These are phyloP conservation scores for Collybia sp. DNA, from an alignment of 768 basidiomycete species.

Conservation along the genomic window DNA sequence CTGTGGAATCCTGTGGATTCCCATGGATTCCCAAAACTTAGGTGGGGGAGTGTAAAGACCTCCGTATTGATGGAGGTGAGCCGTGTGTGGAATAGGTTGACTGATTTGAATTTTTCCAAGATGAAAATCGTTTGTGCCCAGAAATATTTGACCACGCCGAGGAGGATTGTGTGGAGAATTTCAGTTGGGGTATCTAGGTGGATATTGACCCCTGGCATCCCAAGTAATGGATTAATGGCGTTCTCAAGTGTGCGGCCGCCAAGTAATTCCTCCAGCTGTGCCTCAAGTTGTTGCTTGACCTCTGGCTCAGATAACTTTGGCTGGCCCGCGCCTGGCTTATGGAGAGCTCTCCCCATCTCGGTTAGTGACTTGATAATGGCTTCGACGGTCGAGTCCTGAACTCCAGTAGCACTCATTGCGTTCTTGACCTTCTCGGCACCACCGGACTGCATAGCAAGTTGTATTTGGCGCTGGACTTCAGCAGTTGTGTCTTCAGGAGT, in stretches of 20 bases:
- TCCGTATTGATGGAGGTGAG: neutral
- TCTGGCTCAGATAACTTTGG: neutral
- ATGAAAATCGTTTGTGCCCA: constrained; percentile 17
- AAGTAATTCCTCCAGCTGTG: neutral
- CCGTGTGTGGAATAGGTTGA: constrained; percentile 2
- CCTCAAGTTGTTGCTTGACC: neutral
- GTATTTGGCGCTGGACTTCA: neutral
- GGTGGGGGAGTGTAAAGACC: too few relatives aligned
- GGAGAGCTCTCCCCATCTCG: neutral
- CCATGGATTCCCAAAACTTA: too few relatives aligned
- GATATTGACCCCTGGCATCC: constrained; percentile 17
- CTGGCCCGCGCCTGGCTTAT: neutral
- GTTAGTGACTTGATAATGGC: neutral
- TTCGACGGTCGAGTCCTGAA: neutral
- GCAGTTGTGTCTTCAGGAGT: neutral
- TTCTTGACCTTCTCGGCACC: neutral
- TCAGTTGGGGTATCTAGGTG: constrained; percentile 26
- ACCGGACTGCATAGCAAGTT: neutral
- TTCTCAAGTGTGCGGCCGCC: too few relatives aligned
- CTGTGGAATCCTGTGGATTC: too few relatives aligned
- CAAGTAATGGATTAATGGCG: neutral
- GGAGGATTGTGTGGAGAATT: constrained; percentile 26
- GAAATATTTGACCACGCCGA: constrained; percentile 29
- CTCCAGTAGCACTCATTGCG: neutral
- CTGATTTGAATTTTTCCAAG: constrained; percentile 14